A percentile compares a stretch with the other conserved stretches of the same genome.
Conservation (phyloP, 108 stramenopile genomes). For the Fistulifera pelliculosa region DNA sequence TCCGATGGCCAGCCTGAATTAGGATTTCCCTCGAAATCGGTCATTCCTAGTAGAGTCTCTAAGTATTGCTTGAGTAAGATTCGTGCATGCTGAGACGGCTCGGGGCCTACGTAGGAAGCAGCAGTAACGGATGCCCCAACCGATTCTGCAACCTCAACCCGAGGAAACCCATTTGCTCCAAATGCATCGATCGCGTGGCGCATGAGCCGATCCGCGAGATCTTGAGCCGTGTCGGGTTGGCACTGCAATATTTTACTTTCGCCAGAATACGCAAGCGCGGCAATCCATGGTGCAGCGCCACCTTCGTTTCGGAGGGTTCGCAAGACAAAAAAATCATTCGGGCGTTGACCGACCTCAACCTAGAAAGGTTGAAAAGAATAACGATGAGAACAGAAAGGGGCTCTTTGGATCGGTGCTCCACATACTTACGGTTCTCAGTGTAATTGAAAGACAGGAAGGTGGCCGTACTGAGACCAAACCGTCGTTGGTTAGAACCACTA, state of each 20-base stretch:
- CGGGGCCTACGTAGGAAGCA: conserved; percentile 74
- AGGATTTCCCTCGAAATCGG: conserved; percentile 47
- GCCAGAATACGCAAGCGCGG: conserved; percentile 55
- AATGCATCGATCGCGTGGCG: conserved; percentile 81
- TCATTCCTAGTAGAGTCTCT: conserved; percentile 65
- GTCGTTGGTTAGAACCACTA: conserved; percentile 65
- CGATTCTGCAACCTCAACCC: conserved; percentile 75
- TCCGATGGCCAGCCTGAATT: conserved; percentile 44
- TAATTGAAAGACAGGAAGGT: conserved; percentile 67
- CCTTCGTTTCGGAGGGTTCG: conserved; percentile 21
- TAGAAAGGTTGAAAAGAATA: too few species aligned
- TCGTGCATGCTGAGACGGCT: conserved; percentile 44
- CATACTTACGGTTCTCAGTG: conserved; percentile 45
- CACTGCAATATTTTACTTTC: conserved; percentile 50
- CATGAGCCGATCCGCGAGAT: conserved; percentile 79
- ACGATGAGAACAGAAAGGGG: too few species aligned
- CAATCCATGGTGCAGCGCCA: conserved; percentile 29
- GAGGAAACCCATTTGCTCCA: conserved; percentile 77
- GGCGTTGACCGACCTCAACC: conserved; percentile 73
- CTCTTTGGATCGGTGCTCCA: too few species aligned
- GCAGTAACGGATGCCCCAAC: conserved; percentile 69
- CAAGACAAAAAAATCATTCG: conserved; percentile 76
- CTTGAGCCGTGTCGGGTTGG: conserved; percentile 58
- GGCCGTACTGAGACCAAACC: conserved; percentile 70
- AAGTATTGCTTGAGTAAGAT: conserved; percentile 63